A percentile compares a stretch with the other conserved stretches of the same genome.
phyloP scores from a whole-genome alignment of 164 flowering plant genomes.

The Kalanchoe fedtschenkoi region DNA sequence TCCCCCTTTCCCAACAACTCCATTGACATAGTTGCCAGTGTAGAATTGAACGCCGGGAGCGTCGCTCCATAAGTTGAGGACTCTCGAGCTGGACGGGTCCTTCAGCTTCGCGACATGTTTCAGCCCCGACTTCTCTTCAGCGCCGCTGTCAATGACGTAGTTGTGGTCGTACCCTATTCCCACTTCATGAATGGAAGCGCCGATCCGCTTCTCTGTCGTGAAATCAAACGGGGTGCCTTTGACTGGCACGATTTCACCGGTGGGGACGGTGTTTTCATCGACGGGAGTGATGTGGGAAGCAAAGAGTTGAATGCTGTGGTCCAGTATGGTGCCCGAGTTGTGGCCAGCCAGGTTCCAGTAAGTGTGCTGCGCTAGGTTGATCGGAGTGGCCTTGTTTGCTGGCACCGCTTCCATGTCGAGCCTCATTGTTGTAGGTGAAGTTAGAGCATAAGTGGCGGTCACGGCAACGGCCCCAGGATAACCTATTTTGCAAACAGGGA shows the following conservation, averaged over 20 bases:
- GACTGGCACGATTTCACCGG: slow-evolving; percentile 78
- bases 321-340: slow-evolving; percentile 63
- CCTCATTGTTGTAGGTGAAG: slow-evolving; percentile 58
- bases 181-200: slow-evolving; percentile 50
- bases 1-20: slow-evolving; percentile 67
- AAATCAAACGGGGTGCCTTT: slow-evolving; percentile 83
- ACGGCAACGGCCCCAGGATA: slow-evolving; percentile 78
- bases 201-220: slow-evolving; percentile 56
- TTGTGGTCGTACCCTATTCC: slow-evolving; percentile 92
- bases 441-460: slow-evolving; percentile 74
- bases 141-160: slow-evolving; percentile 64
- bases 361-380: slow-evolving; percentile 85
- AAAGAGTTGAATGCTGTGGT: slow-evolving; percentile 63
- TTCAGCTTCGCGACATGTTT: slow-evolving; percentile 66
- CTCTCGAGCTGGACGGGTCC: slow-evolving; percentile 62
- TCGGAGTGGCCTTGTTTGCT: slow-evolving; percentile 64
- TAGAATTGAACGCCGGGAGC: slow-evolving; percentile 98
- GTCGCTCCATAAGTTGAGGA: slow-evolving; percentile 66
- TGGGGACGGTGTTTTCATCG: slow-evolving; percentile 62
- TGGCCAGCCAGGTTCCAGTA: slow-evolving; percentile 95
- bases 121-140: slow-evolving; percentile 60
- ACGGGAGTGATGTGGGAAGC: slow-evolving; percentile 75
- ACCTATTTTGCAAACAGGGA: slow-evolving; percentile 29
- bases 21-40: slow-evolving; percentile 82
- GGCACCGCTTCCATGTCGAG: slow-evolving; percentile 96